Evolutionary conservation across 1,284 basidiomycete genomes (phyloP), one percentile per base, ranked within the genome.

Genomic region (Singerocomus inundabilis): DNA sequence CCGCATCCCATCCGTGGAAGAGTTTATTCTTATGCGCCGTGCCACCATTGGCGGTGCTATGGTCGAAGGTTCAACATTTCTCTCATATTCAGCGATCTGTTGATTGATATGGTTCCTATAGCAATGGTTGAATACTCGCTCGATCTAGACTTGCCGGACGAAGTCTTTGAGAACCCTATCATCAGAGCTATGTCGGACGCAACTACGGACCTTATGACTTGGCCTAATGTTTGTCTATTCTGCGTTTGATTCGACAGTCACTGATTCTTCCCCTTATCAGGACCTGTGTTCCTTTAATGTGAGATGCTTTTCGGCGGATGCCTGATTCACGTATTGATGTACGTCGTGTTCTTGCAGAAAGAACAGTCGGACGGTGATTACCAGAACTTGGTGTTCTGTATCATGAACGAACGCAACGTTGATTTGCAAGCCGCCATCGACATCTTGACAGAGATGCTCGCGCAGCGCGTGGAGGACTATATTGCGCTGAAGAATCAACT

Each of bases 341-440:
- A 46, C 44, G 39, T 48, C 29, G 7, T 35, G 24, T 39, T 44
- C 31, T 21, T 47, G 45, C 57, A 77, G 75, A 77, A 77, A 64
- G 76, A 78, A 54, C 76, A 78, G 52, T 67, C 73, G 6, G 75
- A 77, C 48, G 72, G 71, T 26, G 77, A 79, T 55, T 76, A 74
- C 53, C 75, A 77, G 58, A 78, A 78, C 53, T 63, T 78, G 11
- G 75, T 78, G 32, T 75, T 75, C 57, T 70, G 70, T 44, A 67
- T 78, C 46, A 77, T 78, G 73, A 59, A 70, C 32, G 73, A 77
- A 55, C 66, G 59, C 30, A 58, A 69, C n/a, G 59, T 73, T 5
- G 73, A 71, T 28, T 61, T 78, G 6, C 77, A 78, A 55, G 66
- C 57, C 28, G 75, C 70, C 4, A 67, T 76, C 30, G 69, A 76